Evolutionary conservation across 768 basidiomycete genomes (phyloP), one percentile per base, ranked within the genome.

Genomic region (Kwoniella europaea): DNA sequence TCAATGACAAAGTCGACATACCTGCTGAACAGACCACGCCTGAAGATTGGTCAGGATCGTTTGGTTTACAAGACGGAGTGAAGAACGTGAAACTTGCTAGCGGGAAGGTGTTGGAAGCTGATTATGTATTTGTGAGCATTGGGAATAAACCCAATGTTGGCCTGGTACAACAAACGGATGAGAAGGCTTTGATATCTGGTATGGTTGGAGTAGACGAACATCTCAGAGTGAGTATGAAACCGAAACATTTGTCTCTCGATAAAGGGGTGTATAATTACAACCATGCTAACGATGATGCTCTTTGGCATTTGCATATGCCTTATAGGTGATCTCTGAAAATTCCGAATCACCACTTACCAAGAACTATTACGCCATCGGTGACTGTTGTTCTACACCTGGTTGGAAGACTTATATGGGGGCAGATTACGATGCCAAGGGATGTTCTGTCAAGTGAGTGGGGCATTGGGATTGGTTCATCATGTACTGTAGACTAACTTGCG

Each of bases 311-410:
- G 53, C 63, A 15, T 52, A 16, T 24, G 13, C 4, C 1, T 9
- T 43, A 24, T 57, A 78, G 77, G 68, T 78, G 61, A 55, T 65
- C 57, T 76, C 74, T n/a, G 46, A 65, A 29, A 55, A 54, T n/a
- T 10, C 63, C 9, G 24, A 56, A 29, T 77, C 76, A 20, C 54
- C 69, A 12, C 68, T 80, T 54, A 55, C 58, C 29, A 66, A 54
- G 55, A 75, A 75, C 62, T 75, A 75, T 65, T 79, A 75, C 58
- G 78, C 78, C 16, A 73, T 73, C 50, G 78, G 78, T n/a, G 78
- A 79, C 67, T 73, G 74, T 59, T 67, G 53, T 54, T 65, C 73
- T n/a, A 60, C 68, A 5, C 72, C 74, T n/a, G 78, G 78, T n/a
- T 75, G 72, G 72, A 68, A 73, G 42, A 70, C 76, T 1, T 22